A percentile compares a stretch with the other conserved stretches of the same genome.
Conservation (phyloP, 2,329 filamentous ascomycete species). For the Neurospora crassa region DNA sequence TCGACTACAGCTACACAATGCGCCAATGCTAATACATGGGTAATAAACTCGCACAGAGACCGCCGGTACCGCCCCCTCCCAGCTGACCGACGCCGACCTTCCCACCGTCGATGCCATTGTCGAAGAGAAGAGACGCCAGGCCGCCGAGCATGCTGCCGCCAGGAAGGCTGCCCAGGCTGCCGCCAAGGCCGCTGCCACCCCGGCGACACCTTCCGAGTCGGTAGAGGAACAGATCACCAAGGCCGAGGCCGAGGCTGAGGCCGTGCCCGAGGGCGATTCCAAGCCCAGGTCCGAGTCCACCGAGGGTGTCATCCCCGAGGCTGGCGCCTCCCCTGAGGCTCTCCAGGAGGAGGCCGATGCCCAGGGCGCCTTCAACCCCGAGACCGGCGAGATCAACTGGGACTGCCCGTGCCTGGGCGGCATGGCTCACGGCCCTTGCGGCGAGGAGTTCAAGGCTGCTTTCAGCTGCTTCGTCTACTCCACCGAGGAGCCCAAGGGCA, state of each 20-base stretch:
- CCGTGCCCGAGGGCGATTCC: not conserved
- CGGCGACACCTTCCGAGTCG: constrained; percentile 2
- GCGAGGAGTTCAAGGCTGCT: constrained; percentile 86
- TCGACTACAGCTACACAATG: constrained; percentile 1
- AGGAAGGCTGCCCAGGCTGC: constrained; percentile 15
- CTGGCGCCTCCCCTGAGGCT: constrained; percentile 33
- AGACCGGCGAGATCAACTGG: constrained; percentile 99
- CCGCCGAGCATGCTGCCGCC: constrained; percentile 21
- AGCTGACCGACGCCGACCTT: constrained; percentile 47
- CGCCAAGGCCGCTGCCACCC: constrained; percentile 13
- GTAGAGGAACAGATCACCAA: constrained; percentile 14
- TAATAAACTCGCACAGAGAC: constrained; percentile 16
- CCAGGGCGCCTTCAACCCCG: constrained; percentile 92
- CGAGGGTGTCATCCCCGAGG: constrained; percentile 5
- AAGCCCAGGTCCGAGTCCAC: not conserved
- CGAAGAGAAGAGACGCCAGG: constrained; percentile 49
- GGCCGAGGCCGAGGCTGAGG: constrained; percentile 11
- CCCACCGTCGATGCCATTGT: constrained; percentile 59
- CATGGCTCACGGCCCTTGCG: constrained; percentile 94
- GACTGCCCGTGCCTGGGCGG: constrained; percentile 95
- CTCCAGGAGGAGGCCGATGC: constrained; percentile 75
- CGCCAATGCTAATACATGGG: constrained; percentile 8
- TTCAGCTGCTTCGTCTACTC: constrained; percentile 99
- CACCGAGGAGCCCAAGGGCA: constrained; percentile 88
- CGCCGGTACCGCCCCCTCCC: constrained; percentile 33